A percentile compares a stretch with the other conserved stretches of the same genome.
These are phyloP conservation scores for Pezicula radicicola DNA, from an alignment of 2,329 filamentous ascomycete genomes.

Conservation along the genomic window DNA sequence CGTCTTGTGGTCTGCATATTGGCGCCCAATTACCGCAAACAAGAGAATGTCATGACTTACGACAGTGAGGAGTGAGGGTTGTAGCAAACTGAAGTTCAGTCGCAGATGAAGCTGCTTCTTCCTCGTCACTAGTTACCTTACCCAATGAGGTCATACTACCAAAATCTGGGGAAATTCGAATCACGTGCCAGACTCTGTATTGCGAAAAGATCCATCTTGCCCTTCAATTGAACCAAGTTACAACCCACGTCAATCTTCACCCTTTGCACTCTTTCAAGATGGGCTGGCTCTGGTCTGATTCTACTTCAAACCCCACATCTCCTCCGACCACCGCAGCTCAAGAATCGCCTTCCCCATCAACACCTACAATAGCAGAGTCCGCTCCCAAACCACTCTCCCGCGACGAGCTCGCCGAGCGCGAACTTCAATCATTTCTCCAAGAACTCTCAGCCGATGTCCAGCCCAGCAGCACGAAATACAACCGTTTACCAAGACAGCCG, in stretches of 20 bases:
- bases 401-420: conserved; percentile 28
- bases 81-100: background rate
- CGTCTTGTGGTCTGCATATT: conserved; percentile 23
- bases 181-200: background rate
- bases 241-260: background rate
- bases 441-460: conserved; percentile 25
- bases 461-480: conserved; percentile 23
- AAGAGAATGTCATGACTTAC: background rate
- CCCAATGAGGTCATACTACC: conserved; percentile 1
- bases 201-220: too few relatives aligned
- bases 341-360: conserved; percentile 10
- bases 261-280: conserved; percentile 34
- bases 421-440: conserved; percentile 30
- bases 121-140: background rate
- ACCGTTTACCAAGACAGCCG: conserved; percentile 14
- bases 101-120: too few relatives aligned
- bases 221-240: too few relatives aligned
- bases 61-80: background rate
- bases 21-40: background rate
- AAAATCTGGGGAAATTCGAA: background rate
- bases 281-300: conserved; percentile 59
- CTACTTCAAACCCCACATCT: conserved; percentile 21
- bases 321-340: conserved; percentile 14
- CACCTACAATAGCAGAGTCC: conserved; percentile 9
- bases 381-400: conserved; percentile 16